Evolutionary conservation across 202 grass and related monocot genomes (phyloP).

Genomic region (Eragrostis tef): DNA sequence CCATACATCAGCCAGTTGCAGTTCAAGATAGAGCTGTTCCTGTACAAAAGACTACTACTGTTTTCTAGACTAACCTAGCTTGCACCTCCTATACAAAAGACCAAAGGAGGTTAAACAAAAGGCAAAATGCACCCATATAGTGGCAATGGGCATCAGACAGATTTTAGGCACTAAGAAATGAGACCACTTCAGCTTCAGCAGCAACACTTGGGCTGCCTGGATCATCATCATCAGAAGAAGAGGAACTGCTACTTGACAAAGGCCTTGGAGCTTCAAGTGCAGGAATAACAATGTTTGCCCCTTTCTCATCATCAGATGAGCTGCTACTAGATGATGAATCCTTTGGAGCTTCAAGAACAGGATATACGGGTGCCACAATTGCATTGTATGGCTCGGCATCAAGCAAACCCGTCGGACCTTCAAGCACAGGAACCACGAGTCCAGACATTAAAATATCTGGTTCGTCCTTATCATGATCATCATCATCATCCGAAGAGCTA

Average conservation of each 20-base stretch:
- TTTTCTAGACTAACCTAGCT: not conserved
- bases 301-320: slow-evolving; percentile 41
- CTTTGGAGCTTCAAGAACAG: slow-evolving; percentile 32
- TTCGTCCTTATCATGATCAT: slow-evolving; percentile 33
- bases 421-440: not conserved
- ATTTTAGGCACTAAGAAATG: slow-evolving; percentile 21
- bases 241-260: slow-evolving; percentile 9
- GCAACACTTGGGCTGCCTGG: not conserved
- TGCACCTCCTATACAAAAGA: not conserved
- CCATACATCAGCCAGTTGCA: not conserved
- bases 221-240: slow-evolving; percentile 33
- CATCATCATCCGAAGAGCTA: slow-evolving; percentile 55
- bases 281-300: not conserved
- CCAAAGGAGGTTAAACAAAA: slow-evolving; percentile 13
- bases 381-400: not conserved
- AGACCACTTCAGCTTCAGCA: not conserved
- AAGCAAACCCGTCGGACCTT: not conserved
- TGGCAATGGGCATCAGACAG: not conserved
- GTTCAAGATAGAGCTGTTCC: not conserved
- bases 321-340: not conserved
- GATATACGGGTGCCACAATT: not conserved
- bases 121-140: not conserved
- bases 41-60: slow-evolving; percentile 23
- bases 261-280: slow-evolving; percentile 16
- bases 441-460: not conserved